Evolutionary conservation across 208 protist species (phyloP).

Genomic region (Leishmania major): DNA sequence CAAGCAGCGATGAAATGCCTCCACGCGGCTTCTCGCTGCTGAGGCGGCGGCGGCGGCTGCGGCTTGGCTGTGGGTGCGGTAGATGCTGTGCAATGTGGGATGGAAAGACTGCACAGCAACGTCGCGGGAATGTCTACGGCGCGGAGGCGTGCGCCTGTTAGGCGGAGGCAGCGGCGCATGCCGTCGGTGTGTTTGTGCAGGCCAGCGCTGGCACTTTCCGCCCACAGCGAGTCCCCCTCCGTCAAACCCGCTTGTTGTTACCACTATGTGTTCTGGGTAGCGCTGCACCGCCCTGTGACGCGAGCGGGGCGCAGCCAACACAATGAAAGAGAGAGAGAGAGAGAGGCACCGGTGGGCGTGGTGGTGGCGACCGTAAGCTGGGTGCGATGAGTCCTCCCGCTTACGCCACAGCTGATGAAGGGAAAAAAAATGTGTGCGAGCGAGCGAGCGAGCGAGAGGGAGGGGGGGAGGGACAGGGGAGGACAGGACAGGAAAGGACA

Average conservation of each 20-base stretch:
- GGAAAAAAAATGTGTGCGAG: background rate
- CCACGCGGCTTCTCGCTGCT: slow-evolving; percentile 21
- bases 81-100: background rate
- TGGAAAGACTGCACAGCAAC: background rate
- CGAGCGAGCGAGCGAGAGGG: background rate
- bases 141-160: too few species aligned
- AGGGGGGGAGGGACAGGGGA: background rate
- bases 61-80: background rate
- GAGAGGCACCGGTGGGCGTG: background rate
- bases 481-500: background rate
- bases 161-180: background rate
- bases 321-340: background rate
- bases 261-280: background rate
- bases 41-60: background rate
- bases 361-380: background rate
- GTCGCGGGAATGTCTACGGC: background rate
- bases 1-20: slow-evolving; percentile 19
- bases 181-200: background rate
- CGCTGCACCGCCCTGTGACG: background rate
- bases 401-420: background rate
- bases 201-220: background rate
- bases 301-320: background rate
- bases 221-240: background rate
- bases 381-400: background rate
- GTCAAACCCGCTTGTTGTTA: background rate